phyloP scores from a whole-genome alignment of 1,284 basidiomycete species.

The Leccinum subfulvum region DNA sequence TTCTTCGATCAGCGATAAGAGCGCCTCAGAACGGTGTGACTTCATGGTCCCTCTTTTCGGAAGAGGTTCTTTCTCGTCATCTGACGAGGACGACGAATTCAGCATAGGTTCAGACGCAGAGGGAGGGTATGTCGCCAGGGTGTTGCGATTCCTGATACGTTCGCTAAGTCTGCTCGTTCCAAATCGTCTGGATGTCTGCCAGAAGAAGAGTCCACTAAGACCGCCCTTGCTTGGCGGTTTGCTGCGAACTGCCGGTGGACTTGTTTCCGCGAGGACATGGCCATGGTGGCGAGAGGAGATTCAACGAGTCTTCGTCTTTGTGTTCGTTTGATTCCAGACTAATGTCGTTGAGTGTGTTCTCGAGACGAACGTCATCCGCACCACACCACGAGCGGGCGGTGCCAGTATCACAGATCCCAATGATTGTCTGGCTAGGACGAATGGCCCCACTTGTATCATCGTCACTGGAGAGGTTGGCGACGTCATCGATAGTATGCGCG shows the following conservation, averaged over 20 bases:
- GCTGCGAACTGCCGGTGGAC: neutral
- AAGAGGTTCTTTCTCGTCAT: slow-evolving; percentile 10
- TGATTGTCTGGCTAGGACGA: neutral
- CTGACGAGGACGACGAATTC: neutral
- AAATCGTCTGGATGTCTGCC: neutral
- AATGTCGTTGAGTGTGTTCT: neutral
- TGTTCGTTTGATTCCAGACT: neutral
- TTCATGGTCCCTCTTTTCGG: slow-evolving; percentile 10
- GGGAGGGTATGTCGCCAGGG: neutral
- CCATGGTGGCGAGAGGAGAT: slow-evolving; percentile 24
- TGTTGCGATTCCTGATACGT: neutral
- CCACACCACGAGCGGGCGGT: neutral
- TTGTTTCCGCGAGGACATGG: slow-evolving; percentile 2
- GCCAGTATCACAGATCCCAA: neutral
- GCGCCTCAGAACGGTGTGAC: slow-evolving; percentile 12
- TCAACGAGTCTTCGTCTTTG: slow-evolving; percentile 22
- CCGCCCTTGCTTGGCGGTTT: neutral
- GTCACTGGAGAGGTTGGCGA: slow-evolving; percentile 10
- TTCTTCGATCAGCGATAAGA: slow-evolving; percentile 17
- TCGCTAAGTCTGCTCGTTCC: neutral
- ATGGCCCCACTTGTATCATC: neutral
- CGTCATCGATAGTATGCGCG: slow-evolving; percentile 15
- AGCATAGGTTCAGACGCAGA: slow-evolving; percentile 19
- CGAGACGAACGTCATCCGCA: neutral
- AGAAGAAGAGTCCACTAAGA: neutral